Evolutionary conservation across 768 basidiomycete species (phyloP), one percentile per base, ranked within the genome.

Genomic region (Hysterangium stoloniferum): DNA sequence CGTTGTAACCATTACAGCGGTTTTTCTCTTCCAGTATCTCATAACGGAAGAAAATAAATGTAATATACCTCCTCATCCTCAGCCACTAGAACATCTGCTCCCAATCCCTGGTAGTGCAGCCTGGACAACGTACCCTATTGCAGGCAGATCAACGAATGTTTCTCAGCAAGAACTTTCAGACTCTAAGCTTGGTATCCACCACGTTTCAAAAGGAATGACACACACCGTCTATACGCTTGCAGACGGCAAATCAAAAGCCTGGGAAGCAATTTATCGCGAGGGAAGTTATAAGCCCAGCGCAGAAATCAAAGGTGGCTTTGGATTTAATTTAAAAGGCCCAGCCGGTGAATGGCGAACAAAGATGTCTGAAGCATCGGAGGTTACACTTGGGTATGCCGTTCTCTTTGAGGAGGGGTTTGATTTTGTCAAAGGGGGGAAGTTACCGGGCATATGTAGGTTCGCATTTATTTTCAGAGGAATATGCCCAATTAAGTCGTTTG

Each of bases 261-360:
- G 79, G 73, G 68, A 70, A 59, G 76, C 77, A 1, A 66, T 67
- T 53, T 82, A 73, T 61, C 76, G 78, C 28, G 52, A 74, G 59
- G 81, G 80, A 25, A 80, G 79, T 40, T 79, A 73, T 64, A 78
- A 69, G 13, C 75, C 74, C 58, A 61, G 62, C 9, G 65, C 71
- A 54, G 38, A 60, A 17, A 74, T 74, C 12, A 67, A 65, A 46
- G 81, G 82, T 48, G 84, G 84, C 15, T 67, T 84, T 60, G 82
- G 81, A 17, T 84, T 86, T 73, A 86, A 87, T 63, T 74, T 82
- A 37, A 73, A 75, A 35, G 84, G 82, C 2, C 77, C 79, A n/a
- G 27, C 73, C 65, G 3, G 85, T 82, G 17, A 82, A 78, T 51
- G 49, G 49, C 29, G 19, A 29, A 17, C 20, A 19, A n/a, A 41